phyloP scores from a whole-genome alignment of 2,329 filamentous ascomycete genomes.

The Fonsecaea pugnacius region DNA sequence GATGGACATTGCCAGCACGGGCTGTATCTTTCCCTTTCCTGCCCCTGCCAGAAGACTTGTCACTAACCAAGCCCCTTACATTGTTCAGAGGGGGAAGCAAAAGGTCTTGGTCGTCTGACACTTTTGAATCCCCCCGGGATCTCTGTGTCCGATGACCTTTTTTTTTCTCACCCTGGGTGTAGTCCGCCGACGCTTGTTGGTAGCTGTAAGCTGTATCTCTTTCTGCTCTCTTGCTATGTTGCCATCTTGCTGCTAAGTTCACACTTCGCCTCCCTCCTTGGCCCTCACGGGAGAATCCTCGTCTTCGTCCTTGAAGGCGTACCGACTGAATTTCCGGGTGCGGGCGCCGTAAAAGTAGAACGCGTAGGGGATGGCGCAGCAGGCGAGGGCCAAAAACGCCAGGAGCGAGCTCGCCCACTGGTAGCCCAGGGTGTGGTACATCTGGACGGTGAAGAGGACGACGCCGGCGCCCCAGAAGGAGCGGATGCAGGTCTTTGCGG shows the following conservation, averaged over 20 bases:
- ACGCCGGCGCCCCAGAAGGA: conserved; percentile 82
- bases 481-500: conserved; percentile 83
- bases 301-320: conserved; percentile 68
- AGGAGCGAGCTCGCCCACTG: conserved; percentile 77
- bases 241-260: background rate
- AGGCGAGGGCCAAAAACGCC: conserved; percentile 74
- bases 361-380: conserved; percentile 79
- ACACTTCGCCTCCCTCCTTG: conserved; percentile 24
- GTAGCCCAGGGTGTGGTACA: conserved; percentile 73
- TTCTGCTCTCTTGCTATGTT: too few relatives aligned
- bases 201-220: too few relatives aligned
- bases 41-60: background rate
- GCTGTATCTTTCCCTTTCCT: background rate
- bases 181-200: too few relatives aligned
- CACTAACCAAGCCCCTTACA: too few relatives aligned
- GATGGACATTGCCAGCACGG: too few relatives aligned
- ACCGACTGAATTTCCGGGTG: conserved; percentile 72
- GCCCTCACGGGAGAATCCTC: conserved; percentile 35
- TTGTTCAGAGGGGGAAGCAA: too few relatives aligned
- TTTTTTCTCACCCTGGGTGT: too few relatives aligned
- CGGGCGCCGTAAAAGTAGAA: conserved; percentile 77
- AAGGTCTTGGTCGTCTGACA: background rate
- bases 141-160: too few relatives aligned
- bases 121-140: background rate
- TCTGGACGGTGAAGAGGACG: conserved; percentile 80